Conservation (phyloP, 345 rosid genomes). For the Salix caprea region DNA sequence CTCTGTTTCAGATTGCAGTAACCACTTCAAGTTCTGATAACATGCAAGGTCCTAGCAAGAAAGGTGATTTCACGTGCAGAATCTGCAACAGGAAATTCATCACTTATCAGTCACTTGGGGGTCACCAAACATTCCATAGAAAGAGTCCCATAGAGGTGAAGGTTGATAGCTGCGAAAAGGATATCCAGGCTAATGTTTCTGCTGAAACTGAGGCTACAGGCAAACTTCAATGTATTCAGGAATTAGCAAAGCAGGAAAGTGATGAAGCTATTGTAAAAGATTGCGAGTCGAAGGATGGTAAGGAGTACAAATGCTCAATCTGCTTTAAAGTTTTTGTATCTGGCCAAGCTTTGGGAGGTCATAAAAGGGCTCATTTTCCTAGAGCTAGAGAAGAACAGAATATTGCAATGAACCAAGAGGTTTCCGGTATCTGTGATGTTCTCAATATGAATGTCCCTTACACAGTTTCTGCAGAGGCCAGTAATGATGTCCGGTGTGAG, state of each 20-base stretch:
- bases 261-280: slow-evolving; percentile 13
- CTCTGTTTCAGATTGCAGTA: background rate
- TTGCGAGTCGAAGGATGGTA: slow-evolving; percentile 9
- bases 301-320: slow-evolving; percentile 35
- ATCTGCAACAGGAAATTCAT: slow-evolving; percentile 47
- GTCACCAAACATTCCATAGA: slow-evolving; percentile 60
- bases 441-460: slow-evolving; percentile 18
- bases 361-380: slow-evolving; percentile 33
- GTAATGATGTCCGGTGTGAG: slow-evolving; percentile 16
- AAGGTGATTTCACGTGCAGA: slow-evolving; percentile 35
- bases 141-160: slow-evolving; percentile 11
- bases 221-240: slow-evolving; percentile 12
- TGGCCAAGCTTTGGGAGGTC: slow-evolving; percentile 35
- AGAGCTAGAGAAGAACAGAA: slow-evolving; percentile 18
- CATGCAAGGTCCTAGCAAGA: slow-evolving; percentile 6
- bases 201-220: slow-evolving; percentile 14
- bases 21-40: slow-evolving; percentile 9
- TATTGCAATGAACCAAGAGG: slow-evolving; percentile 9
- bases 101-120: slow-evolving; percentile 57
- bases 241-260: slow-evolving; percentile 16
- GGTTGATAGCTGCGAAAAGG: slow-evolving; percentile 12
- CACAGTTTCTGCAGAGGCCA: slow-evolving; percentile 10
- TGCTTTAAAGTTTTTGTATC: slow-evolving; percentile 37
- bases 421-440: slow-evolving; percentile 9
- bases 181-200: background rate